These are phyloP conservation scores for Trichosporon coremiiforme DNA, from an alignment of 1,284 basidiomycete species.

Conservation along the genomic window DNA sequence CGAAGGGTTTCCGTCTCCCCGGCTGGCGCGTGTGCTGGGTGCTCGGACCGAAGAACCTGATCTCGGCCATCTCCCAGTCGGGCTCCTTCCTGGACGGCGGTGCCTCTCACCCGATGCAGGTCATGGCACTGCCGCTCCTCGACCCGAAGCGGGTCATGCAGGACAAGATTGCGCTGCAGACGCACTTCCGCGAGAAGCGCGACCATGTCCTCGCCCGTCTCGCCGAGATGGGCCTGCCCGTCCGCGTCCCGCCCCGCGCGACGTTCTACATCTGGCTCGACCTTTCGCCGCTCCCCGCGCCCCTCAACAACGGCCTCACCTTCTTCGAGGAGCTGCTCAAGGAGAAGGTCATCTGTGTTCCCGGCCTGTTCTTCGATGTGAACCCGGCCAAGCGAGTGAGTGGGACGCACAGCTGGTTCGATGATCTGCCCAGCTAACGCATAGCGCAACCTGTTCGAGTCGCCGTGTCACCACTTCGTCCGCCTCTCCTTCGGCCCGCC, in stretches of 20 bases:
- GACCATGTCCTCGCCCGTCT: constrained; percentile 86
- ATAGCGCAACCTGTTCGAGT: constrained; percentile 72
- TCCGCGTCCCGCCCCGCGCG: constrained; percentile 70
- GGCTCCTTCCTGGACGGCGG: constrained; percentile 87
- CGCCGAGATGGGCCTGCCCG: constrained; percentile 72
- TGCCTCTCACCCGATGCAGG: constrained; percentile 84
- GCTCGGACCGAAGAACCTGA: constrained; percentile 84
- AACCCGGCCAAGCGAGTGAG: constrained; percentile 68
- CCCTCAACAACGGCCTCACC: constrained; percentile 83
- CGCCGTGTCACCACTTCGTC: constrained; percentile 86
- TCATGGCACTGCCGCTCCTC: constrained; percentile 79
- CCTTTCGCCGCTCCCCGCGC: constrained; percentile 71
- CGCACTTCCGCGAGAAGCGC: constrained; percentile 85
- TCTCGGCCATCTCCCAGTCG: constrained; percentile 82
- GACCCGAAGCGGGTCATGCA: constrained; percentile 67
- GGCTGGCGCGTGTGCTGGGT: constrained; percentile 97
- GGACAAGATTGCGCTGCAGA: constrained; percentile 81
- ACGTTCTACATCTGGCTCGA: constrained; percentile 94
- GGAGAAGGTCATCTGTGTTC: constrained; percentile 57
- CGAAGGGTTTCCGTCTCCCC: constrained; percentile 77
- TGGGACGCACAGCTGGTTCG: background rate
- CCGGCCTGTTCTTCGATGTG: constrained; percentile 79
- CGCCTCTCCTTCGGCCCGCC: constrained; percentile 86
- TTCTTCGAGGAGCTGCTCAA: constrained; percentile 95
- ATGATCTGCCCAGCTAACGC: constrained; percentile 38